These are phyloP conservation scores for Aspergillus sp. DNA, from an alignment of 2,329 filamentous ascomycete genomes.

Conservation along the genomic window DNA sequence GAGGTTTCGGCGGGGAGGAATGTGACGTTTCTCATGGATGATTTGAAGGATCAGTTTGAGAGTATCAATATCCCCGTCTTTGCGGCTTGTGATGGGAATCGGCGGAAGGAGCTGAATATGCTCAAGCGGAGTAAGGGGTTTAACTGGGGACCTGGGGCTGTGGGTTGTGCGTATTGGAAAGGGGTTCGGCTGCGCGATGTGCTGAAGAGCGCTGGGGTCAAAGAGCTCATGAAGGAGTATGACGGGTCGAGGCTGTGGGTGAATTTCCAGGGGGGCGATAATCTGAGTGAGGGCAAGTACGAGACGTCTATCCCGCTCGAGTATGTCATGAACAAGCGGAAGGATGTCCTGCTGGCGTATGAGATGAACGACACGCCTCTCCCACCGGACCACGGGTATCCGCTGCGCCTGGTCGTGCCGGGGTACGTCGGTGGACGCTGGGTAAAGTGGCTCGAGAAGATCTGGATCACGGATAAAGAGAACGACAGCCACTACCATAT, in stretches of 20 bases:
- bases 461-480: slow-evolving; percentile 46
- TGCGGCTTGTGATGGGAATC: slow-evolving; percentile 56
- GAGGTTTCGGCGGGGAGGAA: slow-evolving; percentile 45
- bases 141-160: slow-evolving; percentile 52
- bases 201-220: slow-evolving; percentile 47
- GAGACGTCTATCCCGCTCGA: slow-evolving; percentile 54
- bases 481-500: slow-evolving; percentile 53
- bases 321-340: slow-evolving; percentile 53
- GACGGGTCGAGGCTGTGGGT: slow-evolving; percentile 44
- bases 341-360: slow-evolving; percentile 54
- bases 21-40: slow-evolving; percentile 51
- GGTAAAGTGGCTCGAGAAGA: slow-evolving; percentile 45
- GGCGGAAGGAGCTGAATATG: slow-evolving; percentile 59
- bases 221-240: slow-evolving; percentile 21
- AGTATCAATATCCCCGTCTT: slow-evolving; percentile 54
- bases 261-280: slow-evolving; percentile 57
- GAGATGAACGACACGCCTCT: slow-evolving; percentile 47
- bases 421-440: slow-evolving; percentile 47
- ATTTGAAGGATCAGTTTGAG: slow-evolving; percentile 49
- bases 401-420: slow-evolving; percentile 46
- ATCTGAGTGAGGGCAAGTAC: slow-evolving; percentile 54
- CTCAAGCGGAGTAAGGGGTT: slow-evolving; percentile 55
- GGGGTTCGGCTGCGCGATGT: slow-evolving; percentile 53
- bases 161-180: slow-evolving; percentile 58
- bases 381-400: slow-evolving; percentile 51